A percentile compares a stretch with the other conserved stretches of the same genome.
phyloP scores from a whole-genome alignment of 805 yeast genomes.

The Nakazawaea populi region DNA sequence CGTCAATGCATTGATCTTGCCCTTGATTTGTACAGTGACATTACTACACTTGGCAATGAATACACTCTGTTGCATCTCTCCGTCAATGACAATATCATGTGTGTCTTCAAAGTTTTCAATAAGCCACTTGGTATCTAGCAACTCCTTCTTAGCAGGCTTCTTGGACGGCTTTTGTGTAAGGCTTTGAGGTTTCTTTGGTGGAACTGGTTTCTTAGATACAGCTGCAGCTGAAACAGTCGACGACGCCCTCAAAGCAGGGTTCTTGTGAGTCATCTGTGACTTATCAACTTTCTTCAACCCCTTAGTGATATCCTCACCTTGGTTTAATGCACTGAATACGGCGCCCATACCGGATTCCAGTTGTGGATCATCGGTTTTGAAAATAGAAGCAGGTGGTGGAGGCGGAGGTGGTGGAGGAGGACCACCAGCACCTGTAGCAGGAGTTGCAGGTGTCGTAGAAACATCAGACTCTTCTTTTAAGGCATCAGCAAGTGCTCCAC shows the following conservation, averaged over 20 bases:
- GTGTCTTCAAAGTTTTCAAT: constrained; percentile 69
- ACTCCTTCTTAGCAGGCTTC: constrained; percentile 57
- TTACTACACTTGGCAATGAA: constrained; percentile 79
- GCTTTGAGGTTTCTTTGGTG: constrained; percentile 77
- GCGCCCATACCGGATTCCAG: constrained; percentile 63
- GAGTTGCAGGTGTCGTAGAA: constrained; percentile 29
- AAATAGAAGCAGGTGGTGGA: constrained; percentile 71
- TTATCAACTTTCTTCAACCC: constrained; percentile 89
- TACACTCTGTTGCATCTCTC: constrained; percentile 80
- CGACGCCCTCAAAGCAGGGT: constrained; percentile 68
- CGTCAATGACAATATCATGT: constrained; percentile 64
- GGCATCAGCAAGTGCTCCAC: constrained; percentile 57
- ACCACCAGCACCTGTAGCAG: constrained; percentile 28
- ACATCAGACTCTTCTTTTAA: constrained; percentile 22
- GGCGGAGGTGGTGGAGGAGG: constrained; percentile 96
- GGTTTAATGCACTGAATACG: constrained; percentile 83
- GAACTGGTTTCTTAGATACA: constrained; percentile 55
- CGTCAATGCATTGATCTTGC: constrained; percentile 87
- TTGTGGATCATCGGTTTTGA: constrained; percentile 31
- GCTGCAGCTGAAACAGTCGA: constrained; percentile 38
- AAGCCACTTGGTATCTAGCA: constrained; percentile 85
- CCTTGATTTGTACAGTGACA: constrained; percentile 74
- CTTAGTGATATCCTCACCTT: constrained; percentile 80
- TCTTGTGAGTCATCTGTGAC: constrained; percentile 91
- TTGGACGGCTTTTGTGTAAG: constrained; percentile 30